These are phyloP conservation scores for Monascus purpureus DNA, from an alignment of 495 filamentous ascomycete species.

Conservation along the genomic window DNA sequence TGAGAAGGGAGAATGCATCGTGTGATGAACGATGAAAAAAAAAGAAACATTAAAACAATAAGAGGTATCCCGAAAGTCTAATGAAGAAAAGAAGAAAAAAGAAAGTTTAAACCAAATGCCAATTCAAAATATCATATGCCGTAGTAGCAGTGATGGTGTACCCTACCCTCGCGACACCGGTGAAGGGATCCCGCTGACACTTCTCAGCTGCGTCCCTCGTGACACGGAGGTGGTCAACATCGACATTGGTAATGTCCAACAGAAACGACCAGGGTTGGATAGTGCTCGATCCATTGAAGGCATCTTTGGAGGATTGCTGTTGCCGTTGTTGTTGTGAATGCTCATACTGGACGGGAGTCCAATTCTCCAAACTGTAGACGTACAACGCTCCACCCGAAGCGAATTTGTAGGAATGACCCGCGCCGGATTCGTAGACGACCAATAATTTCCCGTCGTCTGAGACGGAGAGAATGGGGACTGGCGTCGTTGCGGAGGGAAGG, in stretches of 20 bases:
- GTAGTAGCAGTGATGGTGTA: slow-evolving; percentile 3
- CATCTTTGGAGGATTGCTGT: neutral
- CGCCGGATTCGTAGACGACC: slow-evolving; percentile 8
- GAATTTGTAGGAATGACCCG: slow-evolving; percentile 3
- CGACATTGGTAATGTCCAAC: slow-evolving; percentile 1
- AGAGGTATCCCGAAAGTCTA: no score
- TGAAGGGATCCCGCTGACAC: neutral
- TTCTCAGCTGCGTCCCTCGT: neutral
- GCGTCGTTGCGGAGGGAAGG: slow-evolving; percentile 7
- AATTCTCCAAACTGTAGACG: slow-evolving; percentile 3
- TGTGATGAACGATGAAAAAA: no score
- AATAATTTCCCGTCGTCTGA: slow-evolving; percentile 7
- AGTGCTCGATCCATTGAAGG: no score
- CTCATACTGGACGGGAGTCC: no score
- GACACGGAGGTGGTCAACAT: slow-evolving; percentile 1
- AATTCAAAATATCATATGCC: slow-evolving; percentile 3
- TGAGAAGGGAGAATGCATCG: no score
- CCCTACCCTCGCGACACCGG: no score
- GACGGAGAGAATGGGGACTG: slow-evolving; percentile 8
- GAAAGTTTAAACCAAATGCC: slow-evolving; percentile 3
- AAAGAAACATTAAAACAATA: no score
- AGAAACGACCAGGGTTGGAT: slow-evolving; percentile 1
- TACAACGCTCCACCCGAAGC: slow-evolving; percentile 7
- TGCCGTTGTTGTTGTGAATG: no score
- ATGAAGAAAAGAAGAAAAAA: no score